A percentile compares a stretch with the other conserved stretches of the same genome.
These are phyloP conservation scores for Apiotrichum veenhuisii DNA, from an alignment of 1,284 basidiomycete species.

Conservation along the genomic window DNA sequence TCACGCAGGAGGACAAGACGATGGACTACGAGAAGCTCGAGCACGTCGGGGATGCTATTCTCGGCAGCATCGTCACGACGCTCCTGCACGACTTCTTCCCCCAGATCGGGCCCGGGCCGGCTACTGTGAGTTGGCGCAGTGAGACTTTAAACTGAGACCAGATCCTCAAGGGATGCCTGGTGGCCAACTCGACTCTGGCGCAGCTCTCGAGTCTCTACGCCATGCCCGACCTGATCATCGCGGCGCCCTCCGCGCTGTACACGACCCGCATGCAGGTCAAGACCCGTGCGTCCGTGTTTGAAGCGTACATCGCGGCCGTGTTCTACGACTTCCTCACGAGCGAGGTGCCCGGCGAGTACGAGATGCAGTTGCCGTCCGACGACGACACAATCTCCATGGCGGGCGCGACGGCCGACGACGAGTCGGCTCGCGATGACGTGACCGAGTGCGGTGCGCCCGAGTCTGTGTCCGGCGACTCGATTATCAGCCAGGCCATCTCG, in stretches of 20 bases:
- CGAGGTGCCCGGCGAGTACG: constrained; percentile 11
- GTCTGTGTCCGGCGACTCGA: background rate
- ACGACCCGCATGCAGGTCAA: constrained; percentile 23
- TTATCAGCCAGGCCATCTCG: background rate
- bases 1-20: constrained; percentile 8
- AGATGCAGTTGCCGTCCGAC: background rate
- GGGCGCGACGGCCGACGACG: constrained; percentile 7
- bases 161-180: constrained; percentile 34
- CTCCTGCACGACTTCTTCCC: constrained; percentile 41
- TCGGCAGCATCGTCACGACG: constrained; percentile 29
- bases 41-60: constrained; percentile 39
- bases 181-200: constrained; percentile 31
- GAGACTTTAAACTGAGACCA: constrained; percentile 10
- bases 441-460: background rate
- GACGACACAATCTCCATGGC: background rate
- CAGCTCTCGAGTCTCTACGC: constrained; percentile 30
- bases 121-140: constrained; percentile 28
- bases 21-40: constrained; percentile 45
- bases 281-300: constrained; percentile 32
- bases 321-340: constrained; percentile 29
- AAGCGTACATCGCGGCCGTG: constrained; percentile 41
- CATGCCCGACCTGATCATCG: constrained; percentile 25
- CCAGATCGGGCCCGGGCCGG: constrained; percentile 27
- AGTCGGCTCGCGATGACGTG: background rate
- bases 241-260: constrained; percentile 13